These are phyloP conservation scores for Exserohilum rostratum DNA, from an alignment of 2,329 filamentous ascomycete genomes.

Conservation along the genomic window DNA sequence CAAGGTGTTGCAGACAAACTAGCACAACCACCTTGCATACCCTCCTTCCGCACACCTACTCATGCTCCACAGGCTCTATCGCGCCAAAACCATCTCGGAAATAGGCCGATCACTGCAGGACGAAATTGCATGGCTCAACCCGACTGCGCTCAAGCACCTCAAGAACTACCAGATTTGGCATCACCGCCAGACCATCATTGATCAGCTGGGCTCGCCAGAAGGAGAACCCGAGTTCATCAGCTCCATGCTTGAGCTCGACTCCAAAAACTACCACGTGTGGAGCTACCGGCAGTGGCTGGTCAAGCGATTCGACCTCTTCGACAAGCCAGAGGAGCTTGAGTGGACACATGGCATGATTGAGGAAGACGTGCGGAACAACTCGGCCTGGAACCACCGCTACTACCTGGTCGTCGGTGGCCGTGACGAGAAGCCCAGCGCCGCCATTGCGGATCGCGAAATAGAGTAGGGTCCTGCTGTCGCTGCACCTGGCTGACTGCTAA, in stretches of 20 bases:
- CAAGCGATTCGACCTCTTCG: conserved; percentile 62
- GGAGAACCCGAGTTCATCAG: conserved; percentile 78
- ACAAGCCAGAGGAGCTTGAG: conserved; percentile 67
- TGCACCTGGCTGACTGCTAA: conserved; percentile 24
- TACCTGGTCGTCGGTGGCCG: conserved; percentile 79
- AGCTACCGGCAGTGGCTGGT: conserved; percentile 85
- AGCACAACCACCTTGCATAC: neutral
- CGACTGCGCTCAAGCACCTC: conserved; percentile 78
- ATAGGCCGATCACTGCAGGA: conserved; percentile 68
- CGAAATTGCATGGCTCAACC: conserved; percentile 87
- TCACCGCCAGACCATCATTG: conserved; percentile 65
- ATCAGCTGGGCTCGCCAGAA: conserved; percentile 62
- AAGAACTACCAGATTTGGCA: conserved; percentile 99
- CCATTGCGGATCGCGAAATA: conserved; percentile 75
- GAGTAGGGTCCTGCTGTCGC: conserved; percentile 54
- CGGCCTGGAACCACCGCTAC: conserved; percentile 96
- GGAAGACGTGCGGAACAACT: conserved; percentile 91
- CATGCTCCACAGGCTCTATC: conserved; percentile 70
- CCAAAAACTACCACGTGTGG: conserved; percentile 99
- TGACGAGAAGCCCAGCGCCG: conserved; percentile 52
- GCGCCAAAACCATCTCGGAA: conserved; percentile 76
- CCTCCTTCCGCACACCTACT: conserved; percentile 8
- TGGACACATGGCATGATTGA: conserved; percentile 75
- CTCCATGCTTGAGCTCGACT: conserved; percentile 80
- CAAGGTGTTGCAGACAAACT: conserved; percentile 8